Evolutionary conservation across 306 rosid species (phyloP), one percentile per base, ranked within the genome.

Genomic region (Ormosia emarginata): DNA sequence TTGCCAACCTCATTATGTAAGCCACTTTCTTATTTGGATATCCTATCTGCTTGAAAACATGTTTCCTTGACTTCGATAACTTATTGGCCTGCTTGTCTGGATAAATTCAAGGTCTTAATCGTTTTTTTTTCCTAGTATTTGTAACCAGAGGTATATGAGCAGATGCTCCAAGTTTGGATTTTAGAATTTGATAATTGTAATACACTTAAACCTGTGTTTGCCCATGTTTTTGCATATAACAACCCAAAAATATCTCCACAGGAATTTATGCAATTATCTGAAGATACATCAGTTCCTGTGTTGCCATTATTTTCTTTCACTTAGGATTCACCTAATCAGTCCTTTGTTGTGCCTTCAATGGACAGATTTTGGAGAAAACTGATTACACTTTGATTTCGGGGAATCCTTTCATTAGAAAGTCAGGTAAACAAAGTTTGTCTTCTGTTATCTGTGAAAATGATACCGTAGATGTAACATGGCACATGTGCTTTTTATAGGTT

Each of bases 281-380:
- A 62, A 78, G 59, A 17, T 36, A 37, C 44, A 46, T 40, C 79
- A 61, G 75, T 82, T 69, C 65, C 30, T 37, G 13, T 68, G 11
- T 8, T 10, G 62, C 37, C 39, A 36, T 41, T 76, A 10, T 69
- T 67, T 71, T 36, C 15, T 49, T 33, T 76, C 43, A 11, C 43
- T 34, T 29, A 14, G 15, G 50, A 34, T 69, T 53, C 34, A 17
- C 37, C 74, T 85, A 77, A 74, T 73, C 70, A 44, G n/a, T 69
- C 11, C 18, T 30, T 80, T 39, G 58, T 37, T 49, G 62, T 81
- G 78, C 65, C 24, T 81, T 71, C 2, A 40, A 85, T 74, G 81
- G 80, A 61, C 91, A 93, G 98, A 93, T 95, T 79, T 87, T 95
- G 88, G 95, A 93, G 92, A 91, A 89, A 88, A 85, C 85, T 33